phyloP scores from a whole-genome alignment of 352 stramenopile genomes.

The Phytophthora rubi region DNA sequence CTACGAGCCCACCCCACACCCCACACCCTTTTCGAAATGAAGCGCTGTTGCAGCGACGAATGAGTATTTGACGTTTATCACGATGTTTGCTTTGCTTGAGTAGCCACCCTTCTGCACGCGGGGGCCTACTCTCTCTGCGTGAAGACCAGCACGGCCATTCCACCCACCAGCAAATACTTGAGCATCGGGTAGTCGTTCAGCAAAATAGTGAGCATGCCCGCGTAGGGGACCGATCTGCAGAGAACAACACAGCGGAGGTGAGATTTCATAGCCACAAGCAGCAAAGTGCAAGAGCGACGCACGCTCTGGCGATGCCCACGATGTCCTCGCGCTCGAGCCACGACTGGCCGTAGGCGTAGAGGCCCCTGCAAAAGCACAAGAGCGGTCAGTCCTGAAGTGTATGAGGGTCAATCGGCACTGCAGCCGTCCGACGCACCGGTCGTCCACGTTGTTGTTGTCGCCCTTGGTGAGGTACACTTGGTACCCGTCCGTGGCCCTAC shows the following conservation, averaged over 20 bases:
- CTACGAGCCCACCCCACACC: conserved; percentile 7
- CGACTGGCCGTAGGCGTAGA: conserved; percentile 98
- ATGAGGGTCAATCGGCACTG: not conserved
- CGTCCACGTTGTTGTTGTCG: conserved; percentile 99
- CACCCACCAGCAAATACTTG: conserved; percentile 90
- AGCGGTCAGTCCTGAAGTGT: conserved; percentile 3
- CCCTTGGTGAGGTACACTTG: conserved; percentile 99
- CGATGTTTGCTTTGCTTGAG: not conserved
- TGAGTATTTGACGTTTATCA: conserved; percentile 32
- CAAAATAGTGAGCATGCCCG: conserved; percentile 99
- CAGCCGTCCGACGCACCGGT: conserved; percentile 70
- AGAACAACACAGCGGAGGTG: conserved; percentile 10
- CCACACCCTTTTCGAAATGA: conserved; percentile 31
- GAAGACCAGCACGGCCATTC: conserved; percentile 84
- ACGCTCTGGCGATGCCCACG: conserved; percentile 95
- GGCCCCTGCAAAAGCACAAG: conserved; percentile 54
- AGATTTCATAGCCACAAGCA: conserved; percentile 9
- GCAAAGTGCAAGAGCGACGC: conserved; percentile 26
- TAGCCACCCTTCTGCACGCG: not conserved
- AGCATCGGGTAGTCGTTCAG: conserved; percentile 99
- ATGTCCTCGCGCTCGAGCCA: conserved; percentile 99
- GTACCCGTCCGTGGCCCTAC: conserved; percentile 76
- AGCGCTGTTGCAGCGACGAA: conserved; percentile 37
- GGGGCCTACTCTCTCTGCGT: conserved; percentile 73
- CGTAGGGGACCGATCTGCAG: conserved; percentile 94